A percentile compares a stretch with the other conserved stretches of the same genome.
phyloP scores from a whole-genome alignment of 345 rosid genomes.

The Streptanthus diversifolius region DNA sequence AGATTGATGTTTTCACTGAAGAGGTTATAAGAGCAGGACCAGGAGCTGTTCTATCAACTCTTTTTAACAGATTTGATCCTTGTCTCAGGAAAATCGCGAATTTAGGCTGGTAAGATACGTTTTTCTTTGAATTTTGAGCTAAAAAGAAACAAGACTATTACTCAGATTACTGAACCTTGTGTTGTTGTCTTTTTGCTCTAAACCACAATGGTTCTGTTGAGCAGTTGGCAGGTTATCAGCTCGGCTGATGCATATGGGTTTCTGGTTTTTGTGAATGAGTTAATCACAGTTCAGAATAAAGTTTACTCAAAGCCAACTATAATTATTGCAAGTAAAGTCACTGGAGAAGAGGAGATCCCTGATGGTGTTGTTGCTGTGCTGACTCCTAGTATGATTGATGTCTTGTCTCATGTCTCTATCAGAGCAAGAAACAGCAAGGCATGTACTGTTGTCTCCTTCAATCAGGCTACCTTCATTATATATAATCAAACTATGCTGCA shows the following conservation, averaged over 20 bases:
- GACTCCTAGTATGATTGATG: constrained; percentile 96
- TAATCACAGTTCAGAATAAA: constrained; percentile 74
- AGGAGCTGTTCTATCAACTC: constrained; percentile 73
- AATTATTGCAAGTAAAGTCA: constrained; percentile 73
- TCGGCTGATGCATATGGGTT: constrained; percentile 76
- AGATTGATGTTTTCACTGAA: constrained; percentile 89
- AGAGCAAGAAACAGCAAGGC: constrained; percentile 98
- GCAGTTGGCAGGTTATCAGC: constrained; percentile 98
- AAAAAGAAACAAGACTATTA: not conserved
- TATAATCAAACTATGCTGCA: not conserved
- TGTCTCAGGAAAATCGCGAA: constrained; percentile 79
- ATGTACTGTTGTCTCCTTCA: constrained; percentile 20
- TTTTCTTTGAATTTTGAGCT: not conserved
- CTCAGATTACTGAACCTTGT: constrained; percentile 18
- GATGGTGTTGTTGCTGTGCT: constrained; percentile 88
- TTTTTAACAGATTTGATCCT: constrained; percentile 82
- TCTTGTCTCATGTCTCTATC: constrained; percentile 93
- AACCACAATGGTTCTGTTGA: constrained; percentile 21
- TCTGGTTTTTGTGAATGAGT: constrained; percentile 68
- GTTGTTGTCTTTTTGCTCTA: constrained; percentile 13
- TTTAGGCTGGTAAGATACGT: constrained; percentile 68
- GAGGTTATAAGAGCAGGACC: constrained; percentile 92
- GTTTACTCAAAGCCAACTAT: constrained; percentile 71
- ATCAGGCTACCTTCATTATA: not conserved
- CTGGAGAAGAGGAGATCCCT: constrained; percentile 97